phyloP scores from a whole-genome alignment of 371 early-diverging fungal species.

The Lichtheimia corymbifera region DNA sequence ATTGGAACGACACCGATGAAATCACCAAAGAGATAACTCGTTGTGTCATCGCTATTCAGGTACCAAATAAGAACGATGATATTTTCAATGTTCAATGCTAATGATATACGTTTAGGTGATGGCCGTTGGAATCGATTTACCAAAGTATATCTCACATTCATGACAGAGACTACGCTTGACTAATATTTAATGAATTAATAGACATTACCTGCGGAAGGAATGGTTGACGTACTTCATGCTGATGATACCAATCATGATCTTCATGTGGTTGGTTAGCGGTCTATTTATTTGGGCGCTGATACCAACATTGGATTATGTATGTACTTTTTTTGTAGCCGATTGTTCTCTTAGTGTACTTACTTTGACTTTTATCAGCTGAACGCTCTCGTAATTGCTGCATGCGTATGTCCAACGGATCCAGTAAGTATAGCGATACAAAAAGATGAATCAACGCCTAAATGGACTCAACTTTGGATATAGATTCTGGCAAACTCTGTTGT shows the following conservation, averaged over 20 bases:
- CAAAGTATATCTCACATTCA: constrained; percentile 51
- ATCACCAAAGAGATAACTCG: constrained; percentile 75
- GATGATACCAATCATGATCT: constrained; percentile 82
- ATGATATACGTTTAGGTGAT: constrained; percentile 58
- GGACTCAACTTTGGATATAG: constrained; percentile 17
- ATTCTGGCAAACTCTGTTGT: constrained; percentile 93
- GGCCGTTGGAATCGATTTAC: constrained; percentile 84
- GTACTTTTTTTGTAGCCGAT: constrained; percentile 8
- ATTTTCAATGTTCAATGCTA: neutral
- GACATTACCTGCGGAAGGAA: constrained; percentile 61
- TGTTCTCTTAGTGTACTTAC: neutral
- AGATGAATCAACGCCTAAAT: no score
- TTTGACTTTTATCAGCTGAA: constrained; percentile 49
- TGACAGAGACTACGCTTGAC: neutral
- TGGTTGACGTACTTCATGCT: constrained; percentile 74
- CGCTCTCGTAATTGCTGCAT: constrained; percentile 82
- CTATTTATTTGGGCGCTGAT: constrained; percentile 67
- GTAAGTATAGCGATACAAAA: constrained; percentile 35
- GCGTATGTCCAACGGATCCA: constrained; percentile 96
- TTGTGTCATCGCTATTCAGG: constrained; percentile 81
- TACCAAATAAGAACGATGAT: constrained; percentile 15
- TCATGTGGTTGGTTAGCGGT: constrained; percentile 86
- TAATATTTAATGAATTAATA: constrained; percentile 2
- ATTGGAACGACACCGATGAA: constrained; percentile 49
- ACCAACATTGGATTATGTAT: constrained; percentile 66